Conservation (phyloP, 192 early-diverging fungal species). For the Geranomyces michiganensis region DNA sequence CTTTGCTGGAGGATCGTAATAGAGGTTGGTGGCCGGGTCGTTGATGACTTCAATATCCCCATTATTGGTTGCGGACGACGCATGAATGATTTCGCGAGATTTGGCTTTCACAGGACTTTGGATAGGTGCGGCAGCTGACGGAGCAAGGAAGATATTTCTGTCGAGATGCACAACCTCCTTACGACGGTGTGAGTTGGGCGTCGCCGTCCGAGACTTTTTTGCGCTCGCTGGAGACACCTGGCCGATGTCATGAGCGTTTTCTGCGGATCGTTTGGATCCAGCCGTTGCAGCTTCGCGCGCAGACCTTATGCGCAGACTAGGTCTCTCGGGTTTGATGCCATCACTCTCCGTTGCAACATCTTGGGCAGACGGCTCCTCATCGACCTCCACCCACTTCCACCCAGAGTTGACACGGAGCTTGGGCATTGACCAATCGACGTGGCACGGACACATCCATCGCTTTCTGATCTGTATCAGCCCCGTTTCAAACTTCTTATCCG, state of each 20-base stretch:
- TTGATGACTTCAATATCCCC: slow-evolving; percentile 36
- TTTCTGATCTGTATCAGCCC: slow-evolving; percentile 37
- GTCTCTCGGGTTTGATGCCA: too few species aligned
- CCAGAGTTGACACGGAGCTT: slow-evolving; percentile 14
- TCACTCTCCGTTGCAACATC: not conserved
- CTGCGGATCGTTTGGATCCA: not conserved
- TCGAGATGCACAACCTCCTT: slow-evolving; percentile 10
- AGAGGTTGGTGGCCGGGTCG: slow-evolving; percentile 10
- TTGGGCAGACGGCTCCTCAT: not conserved
- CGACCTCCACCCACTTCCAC: slow-evolving; percentile 25
- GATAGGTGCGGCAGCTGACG: not conserved
- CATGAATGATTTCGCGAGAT: not conserved
- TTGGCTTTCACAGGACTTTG: not conserved
- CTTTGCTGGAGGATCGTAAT: slow-evolving; percentile 1
- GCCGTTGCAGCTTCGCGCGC: not conserved
- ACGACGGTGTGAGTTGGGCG: not conserved
- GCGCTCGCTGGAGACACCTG: not conserved
- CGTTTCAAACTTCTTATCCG: not conserved
- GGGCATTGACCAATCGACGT: slow-evolving; percentile 50
- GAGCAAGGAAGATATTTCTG: not conserved
- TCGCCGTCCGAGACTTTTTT: not conserved
- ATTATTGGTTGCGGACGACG: slow-evolving; percentile 20
- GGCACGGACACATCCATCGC: slow-evolving; percentile 62
- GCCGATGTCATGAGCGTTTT: not conserved
- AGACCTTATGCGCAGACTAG: too few species aligned